Evolutionary conservation across 1,284 basidiomycete species (phyloP).

Genomic region (Golubevia pallescens): DNA sequence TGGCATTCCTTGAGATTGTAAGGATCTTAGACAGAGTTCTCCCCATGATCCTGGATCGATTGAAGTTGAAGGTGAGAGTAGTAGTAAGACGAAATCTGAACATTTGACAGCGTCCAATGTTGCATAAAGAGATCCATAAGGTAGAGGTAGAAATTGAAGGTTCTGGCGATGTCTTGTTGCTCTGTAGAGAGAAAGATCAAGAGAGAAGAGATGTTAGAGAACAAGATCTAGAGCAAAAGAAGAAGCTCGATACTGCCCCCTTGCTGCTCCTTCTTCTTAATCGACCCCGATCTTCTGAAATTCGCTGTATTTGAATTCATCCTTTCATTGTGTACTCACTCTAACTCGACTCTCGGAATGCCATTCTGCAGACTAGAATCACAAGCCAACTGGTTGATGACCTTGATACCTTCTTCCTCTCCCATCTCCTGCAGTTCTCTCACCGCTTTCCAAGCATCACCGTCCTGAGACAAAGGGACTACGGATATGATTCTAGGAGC

Average conservation of each 20-base stretch:
- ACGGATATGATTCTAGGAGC: constrained; percentile 80
- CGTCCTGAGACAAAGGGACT: constrained; percentile 76
- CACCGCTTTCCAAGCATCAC: constrained; percentile 70
- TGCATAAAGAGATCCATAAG: constrained; percentile 58
- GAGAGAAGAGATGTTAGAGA: constrained; percentile 23
- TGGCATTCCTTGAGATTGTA: constrained; percentile 61
- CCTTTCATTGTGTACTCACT: background rate
- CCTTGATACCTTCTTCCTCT: constrained; percentile 67
- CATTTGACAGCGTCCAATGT: constrained; percentile 54
- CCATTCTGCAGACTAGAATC: constrained; percentile 70
- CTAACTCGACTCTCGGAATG: constrained; percentile 21
- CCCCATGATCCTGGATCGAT: constrained; percentile 63
- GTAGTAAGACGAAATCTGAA: constrained; percentile 58
- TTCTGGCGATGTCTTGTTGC: constrained; percentile 69
- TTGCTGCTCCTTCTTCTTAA: no score
- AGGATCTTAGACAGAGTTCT: constrained; percentile 52
- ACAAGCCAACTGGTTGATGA: constrained; percentile 67
- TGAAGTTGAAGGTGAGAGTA: constrained; percentile 48
- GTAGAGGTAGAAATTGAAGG: constrained; percentile 55
- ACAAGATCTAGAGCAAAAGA: constrained; percentile 21
- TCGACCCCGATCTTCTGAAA: no score
- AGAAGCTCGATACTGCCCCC: no score
- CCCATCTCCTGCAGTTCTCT: constrained; percentile 73
- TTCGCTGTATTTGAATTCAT: background rate
- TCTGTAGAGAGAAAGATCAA: constrained; percentile 65